Base-by-base conservation (phyloP, 2,329 filamentous ascomycete genomes). In the Trichoderma guizhouense region DNA sequence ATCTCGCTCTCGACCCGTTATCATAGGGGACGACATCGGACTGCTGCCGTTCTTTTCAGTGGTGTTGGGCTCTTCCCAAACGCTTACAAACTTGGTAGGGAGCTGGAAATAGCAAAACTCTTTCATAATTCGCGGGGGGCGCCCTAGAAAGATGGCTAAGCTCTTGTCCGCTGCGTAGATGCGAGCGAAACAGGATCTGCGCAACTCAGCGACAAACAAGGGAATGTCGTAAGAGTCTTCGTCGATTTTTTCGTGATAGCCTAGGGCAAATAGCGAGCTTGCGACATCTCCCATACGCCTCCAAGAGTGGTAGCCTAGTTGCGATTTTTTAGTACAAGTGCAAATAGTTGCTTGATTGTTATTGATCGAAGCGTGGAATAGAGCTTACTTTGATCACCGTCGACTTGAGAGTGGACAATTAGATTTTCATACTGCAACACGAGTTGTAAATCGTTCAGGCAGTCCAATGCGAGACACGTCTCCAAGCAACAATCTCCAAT, bases 61-160 rank as follows among this genome's bases (percentile, higher is more conserved):
- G 30, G 1, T 7, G 0, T 63, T 24, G 7, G 21, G 2, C 47
- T 70, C 36, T 28, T 30, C 43, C 68, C 68, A 70, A 18, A 39
- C 28, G 21, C 47, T 55, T 2, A 30, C 18, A 34, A 60, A 32
- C 30, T 32, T 62, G 28, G 43, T 57, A 3, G 68, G 68, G 9
- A 70, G 39, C 58, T 70, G 68, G 14, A 70, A 70, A n/a, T 64
- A 70, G 47, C 68, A 70, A 21, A 70, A 70, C 4, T 70, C 68
- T 14, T 70, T 70, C 58, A 63, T 70, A 9, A 70, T 63, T 5
- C 68, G 68, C 1, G 68, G 68, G 6, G 68, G 68, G 0, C 68
- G 39, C n/a, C 68, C 68, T 15, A 70, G 43, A 11, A 70, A 70
- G 4, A 70, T 39, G 9, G 68, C 68, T 14, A 62, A 18, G 47